Evolutionary conservation across 805 yeast species (phyloP).

Genomic region (Pichia nakasei): DNA sequence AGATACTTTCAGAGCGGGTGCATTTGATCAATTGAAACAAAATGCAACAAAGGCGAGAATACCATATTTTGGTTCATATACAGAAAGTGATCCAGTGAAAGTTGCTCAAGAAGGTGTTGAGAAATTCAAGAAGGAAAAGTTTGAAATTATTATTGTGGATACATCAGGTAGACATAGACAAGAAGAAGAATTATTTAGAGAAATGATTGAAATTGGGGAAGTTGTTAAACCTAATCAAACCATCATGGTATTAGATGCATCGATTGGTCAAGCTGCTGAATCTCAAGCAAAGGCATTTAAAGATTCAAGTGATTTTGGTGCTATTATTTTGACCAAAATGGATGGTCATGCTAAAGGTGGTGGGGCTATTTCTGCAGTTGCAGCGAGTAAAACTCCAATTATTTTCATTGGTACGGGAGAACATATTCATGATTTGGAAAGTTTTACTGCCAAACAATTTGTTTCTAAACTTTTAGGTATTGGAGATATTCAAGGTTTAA

Average conservation of each 20-base stretch:
- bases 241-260: conserved; percentile 93
- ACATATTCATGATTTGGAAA: conserved; percentile 87
- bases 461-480: conserved; percentile 89
- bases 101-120: conserved; percentile 89
- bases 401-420: conserved; percentile 98
- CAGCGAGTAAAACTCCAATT: conserved; percentile 92
- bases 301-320: conserved; percentile 87
- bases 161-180: conserved; percentile 98
- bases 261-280: conserved; percentile 98
- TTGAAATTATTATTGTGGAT: conserved; percentile 90
- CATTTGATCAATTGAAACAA: conserved; percentile 95
- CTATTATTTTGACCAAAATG: conserved; percentile 90
- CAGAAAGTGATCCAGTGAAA: conserved; percentile 91
- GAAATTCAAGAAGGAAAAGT: conserved; percentile 82
- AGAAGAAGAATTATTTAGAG: conserved; percentile 82
- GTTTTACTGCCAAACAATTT: conserved; percentile 82
- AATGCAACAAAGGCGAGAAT: conserved; percentile 92
- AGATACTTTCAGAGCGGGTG: conserved; percentile 99
- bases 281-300: conserved; percentile 90
- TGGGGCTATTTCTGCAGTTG: conserved; percentile 98
- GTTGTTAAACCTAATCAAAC: conserved; percentile 93
- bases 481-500: conserved; percentile 88
- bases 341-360: conserved; percentile 99
- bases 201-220: conserved; percentile 87
- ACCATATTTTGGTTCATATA: conserved; percentile 90